A percentile compares a stretch with the other conserved stretches of the same genome.
Evolutionary conservation across 768 basidiomycete species (phyloP).

Genomic region (Russula griseocarnosa): DNA sequence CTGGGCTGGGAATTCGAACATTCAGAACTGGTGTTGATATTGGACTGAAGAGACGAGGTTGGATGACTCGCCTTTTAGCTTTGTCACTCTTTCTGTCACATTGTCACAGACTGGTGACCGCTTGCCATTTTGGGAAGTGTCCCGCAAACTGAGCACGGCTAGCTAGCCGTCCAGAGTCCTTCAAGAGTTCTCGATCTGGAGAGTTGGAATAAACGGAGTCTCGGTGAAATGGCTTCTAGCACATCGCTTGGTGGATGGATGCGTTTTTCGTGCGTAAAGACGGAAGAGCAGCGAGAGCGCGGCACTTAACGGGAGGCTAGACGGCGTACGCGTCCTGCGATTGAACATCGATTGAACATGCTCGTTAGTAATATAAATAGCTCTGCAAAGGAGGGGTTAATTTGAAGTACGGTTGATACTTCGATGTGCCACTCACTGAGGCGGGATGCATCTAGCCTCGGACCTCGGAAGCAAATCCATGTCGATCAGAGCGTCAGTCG

Average conservation of each 20-base stretch:
- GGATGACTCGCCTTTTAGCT: slow-evolving; percentile 20
- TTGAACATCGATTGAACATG: too few species aligned
- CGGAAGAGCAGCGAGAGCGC: neutral
- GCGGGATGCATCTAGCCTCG: slow-evolving; percentile 1
- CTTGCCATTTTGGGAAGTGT: neutral
- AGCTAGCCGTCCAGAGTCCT: too few species aligned
- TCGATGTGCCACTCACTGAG: neutral
- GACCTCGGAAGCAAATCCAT: slow-evolving; percentile 15
- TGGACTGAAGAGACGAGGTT: neutral
- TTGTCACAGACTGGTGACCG: neutral
- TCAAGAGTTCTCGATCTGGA: neutral
- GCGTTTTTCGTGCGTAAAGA: neutral
- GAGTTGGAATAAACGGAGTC: neutral
- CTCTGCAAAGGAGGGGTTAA: neutral
- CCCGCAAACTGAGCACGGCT: too few species aligned
- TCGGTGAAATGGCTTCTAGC: neutral
- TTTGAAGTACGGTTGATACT: too few species aligned
- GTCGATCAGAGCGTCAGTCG: neutral
- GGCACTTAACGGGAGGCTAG: neutral
- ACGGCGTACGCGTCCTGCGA: neutral
- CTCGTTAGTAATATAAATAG: neutral
- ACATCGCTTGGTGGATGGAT: neutral
- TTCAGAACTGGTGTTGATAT: slow-evolving; percentile 10
- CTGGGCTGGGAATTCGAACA: slow-evolving; percentile 9
- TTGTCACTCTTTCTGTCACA: slow-evolving; percentile 4